Base-by-base conservation (phyloP, 306 rosid genomes). In the Dalbergia oliveri region DNA sequence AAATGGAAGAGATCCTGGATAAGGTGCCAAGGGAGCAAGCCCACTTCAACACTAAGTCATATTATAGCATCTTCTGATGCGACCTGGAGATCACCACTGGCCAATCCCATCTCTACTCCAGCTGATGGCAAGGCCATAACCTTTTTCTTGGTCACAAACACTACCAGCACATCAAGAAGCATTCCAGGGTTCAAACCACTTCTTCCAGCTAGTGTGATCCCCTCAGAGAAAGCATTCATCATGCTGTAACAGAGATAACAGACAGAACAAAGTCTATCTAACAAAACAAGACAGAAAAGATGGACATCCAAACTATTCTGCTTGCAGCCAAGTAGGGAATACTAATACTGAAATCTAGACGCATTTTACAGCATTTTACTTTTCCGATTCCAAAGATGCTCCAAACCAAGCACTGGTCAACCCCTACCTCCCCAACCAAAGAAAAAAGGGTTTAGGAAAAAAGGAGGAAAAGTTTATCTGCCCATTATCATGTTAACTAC, bases 401-500 rank as follows among this genome's bases (percentile, higher is more conserved):
- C 11, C 50, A 41, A 69, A 69, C 44, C 71, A 69, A 58, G 45
- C 26, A 23, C 14, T 4, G 50, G 31, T 15, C 37, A 6, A n/a
- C 44, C 47, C 39, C 34, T 44, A 9, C 14, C 39, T 16, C 53
- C 14, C 8, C 33, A 18, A 16, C 39, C 37, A 26, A 37, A 70
- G 37, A 13, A 81, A 51, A 41, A 53, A 47, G 16, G 21, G 31
- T 1, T 26, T 26, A 26, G 31, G 2, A 62, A 12, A 64, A 11
- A 5, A 2, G 7, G 16, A 60, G 44, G 79, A 66, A 78, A 70
- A 26, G 41, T 56, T 51, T 85, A 94, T 97, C 98, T 92, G 75
- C 98, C 98, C 98, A 94, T 94, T 86, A 93, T 88, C 98, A 94
- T 94, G 86, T 92, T 94, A 76, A 92, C 97, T 11, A 94, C 97